These are phyloP conservation scores for Pseudocercospora vitis DNA, from an alignment of 2,329 filamentous ascomycete species.

Conservation along the genomic window DNA sequence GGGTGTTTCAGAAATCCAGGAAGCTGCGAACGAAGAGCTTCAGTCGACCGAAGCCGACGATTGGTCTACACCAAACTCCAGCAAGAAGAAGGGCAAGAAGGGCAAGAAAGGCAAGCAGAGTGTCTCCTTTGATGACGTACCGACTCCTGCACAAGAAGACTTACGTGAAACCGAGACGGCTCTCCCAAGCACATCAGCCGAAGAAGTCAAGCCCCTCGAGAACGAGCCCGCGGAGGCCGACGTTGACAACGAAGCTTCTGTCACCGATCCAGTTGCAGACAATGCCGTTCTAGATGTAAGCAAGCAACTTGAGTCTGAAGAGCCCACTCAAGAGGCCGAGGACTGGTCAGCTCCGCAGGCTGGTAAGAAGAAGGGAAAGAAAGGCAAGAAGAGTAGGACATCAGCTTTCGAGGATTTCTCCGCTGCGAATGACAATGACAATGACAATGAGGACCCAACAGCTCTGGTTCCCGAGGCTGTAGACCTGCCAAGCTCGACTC, in stretches of 20 bases:
- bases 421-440: neutral
- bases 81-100: conserved; percentile 31
- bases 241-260: neutral
- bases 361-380: conserved; percentile 29
- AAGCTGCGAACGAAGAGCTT: neutral
- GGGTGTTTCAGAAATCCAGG: neutral
- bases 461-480: neutral
- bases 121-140: conserved; percentile 13
- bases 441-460: neutral
- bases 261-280: neutral
- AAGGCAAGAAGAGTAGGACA: conserved; percentile 23
- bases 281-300: neutral
- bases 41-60: conserved; percentile 20
- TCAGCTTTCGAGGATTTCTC: neutral
- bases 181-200: neutral
- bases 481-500: neutral
- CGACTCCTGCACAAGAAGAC: neutral
- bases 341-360: conserved; percentile 17
- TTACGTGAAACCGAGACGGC: neutral
- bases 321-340: conserved; percentile 1
- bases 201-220: neutral
- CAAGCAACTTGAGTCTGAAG: neutral
- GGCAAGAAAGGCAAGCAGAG: conserved; percentile 12
- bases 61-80: conserved; percentile 15
- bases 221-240: neutral